Conservation (phyloP, 345 rosid genomes). For the Eucalyptus pauciflora region DNA sequence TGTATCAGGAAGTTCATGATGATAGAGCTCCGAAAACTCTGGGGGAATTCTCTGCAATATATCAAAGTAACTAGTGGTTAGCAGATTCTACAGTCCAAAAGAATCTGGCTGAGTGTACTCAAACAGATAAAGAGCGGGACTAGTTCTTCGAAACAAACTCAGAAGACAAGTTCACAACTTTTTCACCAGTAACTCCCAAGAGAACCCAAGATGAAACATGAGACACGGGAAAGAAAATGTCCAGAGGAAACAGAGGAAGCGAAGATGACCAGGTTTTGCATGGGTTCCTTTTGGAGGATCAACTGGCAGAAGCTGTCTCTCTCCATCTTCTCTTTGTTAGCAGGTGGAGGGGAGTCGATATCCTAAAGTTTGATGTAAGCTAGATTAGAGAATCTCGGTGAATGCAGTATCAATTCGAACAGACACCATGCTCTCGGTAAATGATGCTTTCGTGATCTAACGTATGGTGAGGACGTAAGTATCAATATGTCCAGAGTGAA, state of each 20-base stretch:
- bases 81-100: neutral
- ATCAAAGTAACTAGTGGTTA: neutral
- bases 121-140: too few relatives aligned
- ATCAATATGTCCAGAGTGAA: too few relatives aligned
- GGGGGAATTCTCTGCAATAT: neutral
- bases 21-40: neutral
- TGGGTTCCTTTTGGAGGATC: neutral
- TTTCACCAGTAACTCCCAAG: too few relatives aligned
- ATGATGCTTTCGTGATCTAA: too few relatives aligned
- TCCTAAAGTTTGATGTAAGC: neutral
- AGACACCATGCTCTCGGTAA: neutral
- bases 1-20: neutral
- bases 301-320: neutral
- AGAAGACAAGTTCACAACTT: too few relatives aligned
- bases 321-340: neutral
- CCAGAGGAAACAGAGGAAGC: neutral
- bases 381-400: neutral
- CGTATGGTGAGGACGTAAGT: too few relatives aligned
- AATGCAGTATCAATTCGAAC: neutral
- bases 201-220: too few relatives aligned
- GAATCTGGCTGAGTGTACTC: neutral
- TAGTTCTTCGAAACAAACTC: too few relatives aligned
- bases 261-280: neutral
- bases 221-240: too few relatives aligned
- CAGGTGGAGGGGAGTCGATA: neutral